Evolutionary conservation across 768 basidiomycete species (phyloP), one percentile per base, ranked within the genome.

Genomic region (Chlorophyllum brunneum): DNA sequence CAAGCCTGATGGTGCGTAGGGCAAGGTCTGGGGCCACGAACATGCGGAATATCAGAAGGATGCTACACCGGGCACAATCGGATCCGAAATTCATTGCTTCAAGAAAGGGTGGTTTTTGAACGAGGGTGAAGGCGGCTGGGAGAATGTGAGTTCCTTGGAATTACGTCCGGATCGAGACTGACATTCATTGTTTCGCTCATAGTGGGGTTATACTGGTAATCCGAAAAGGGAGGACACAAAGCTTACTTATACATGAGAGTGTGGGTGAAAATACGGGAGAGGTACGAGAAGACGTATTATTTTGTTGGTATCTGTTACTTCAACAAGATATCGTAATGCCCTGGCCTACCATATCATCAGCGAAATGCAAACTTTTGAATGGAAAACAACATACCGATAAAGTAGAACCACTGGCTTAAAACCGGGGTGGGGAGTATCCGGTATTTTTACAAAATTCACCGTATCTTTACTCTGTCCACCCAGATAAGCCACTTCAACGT

Each of bases 251-350:
- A 4, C 39, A 20, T 40, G 20, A 40, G n/a, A n/a, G n/a, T n/a
- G n/a, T n/a, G n/a, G n/a, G n/a, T n/a, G n/a, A n/a, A n/a, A 18
- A 18, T 13, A 31, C 13, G 30, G 13, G 30, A 31, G 30, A 31
- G 15, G 30, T 48, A 18, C 6, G 9, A 26, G 41, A 20, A 26
- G 5, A 41, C 41, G 26, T 3, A 29, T 16, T 10, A n/a, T 36
- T 1, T 29, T 11, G 5, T 47, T 41, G 49, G n/a, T 33, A 40
- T 48, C 42, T 47, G n/a, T 20, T 30, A 44, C 39, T 48, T 58
- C 42, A 22, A 64, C 10, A 90, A 69, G 44, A 93, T 85, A 68
- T 95, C 92, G 67, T 90, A 95, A 64, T 95, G 92, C 7, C 92
- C 92, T 16, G 92, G 92, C 43, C 91, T 92, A 20, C 37, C 16